Evolutionary conservation across 441 rosid species (phyloP).

Genomic region (Corymbia calophylla): DNA sequence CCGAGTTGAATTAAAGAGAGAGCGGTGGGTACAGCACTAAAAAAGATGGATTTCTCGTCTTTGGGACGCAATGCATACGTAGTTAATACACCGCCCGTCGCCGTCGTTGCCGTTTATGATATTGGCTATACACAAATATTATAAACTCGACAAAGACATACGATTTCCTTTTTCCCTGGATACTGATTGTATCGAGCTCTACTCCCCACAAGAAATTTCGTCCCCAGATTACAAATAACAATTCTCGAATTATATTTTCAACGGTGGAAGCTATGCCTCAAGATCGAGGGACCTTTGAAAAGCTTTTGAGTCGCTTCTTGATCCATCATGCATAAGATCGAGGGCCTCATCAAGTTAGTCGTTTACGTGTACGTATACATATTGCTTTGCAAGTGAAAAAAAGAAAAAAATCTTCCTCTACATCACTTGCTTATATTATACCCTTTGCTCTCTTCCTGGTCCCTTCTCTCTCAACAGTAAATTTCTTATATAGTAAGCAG

Average conservation of each 20-base stretch:
- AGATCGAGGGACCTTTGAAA: not conserved
- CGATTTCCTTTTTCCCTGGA: not conserved
- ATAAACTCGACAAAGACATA: not conserved
- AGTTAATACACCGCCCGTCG: accelerated
- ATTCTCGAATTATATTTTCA: not conserved
- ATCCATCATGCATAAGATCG: not conserved
- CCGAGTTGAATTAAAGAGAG: not conserved
- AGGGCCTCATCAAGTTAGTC: not conserved
- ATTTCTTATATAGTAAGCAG: not conserved
- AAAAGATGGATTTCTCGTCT: not conserved
- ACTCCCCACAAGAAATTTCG: not conserved
- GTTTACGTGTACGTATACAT: not conserved
- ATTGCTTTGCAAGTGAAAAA: not conserved
- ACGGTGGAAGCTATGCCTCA: not conserved
- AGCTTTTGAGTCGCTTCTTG: not conserved
- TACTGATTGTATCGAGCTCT: not conserved
- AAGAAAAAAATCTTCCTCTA: not conserved
- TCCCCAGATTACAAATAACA: not conserved
- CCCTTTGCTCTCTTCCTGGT: not conserved
- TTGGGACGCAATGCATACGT: not conserved
- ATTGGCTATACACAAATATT: not conserved
- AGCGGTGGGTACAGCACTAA: not conserved
- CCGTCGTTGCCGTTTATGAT: not conserved
- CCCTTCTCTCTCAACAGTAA: not conserved
- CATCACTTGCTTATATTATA: not conserved